Base-by-base conservation (phyloP, 345 rosid genomes). In the Firmiana major region DNA sequence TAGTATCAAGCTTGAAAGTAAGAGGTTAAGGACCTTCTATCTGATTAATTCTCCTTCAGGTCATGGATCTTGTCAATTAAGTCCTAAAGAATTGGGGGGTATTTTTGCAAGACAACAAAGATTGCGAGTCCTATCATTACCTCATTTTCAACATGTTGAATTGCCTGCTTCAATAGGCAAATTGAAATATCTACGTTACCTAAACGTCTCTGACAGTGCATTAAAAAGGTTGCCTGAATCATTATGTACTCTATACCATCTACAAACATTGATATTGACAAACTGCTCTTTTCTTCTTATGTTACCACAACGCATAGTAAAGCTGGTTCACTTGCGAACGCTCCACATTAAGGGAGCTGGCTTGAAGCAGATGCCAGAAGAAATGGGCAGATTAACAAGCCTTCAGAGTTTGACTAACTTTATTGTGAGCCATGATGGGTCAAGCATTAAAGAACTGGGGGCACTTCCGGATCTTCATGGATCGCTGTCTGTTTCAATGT, bases 361-460 rank as follows among this genome's bases (percentile, higher is more conserved):
- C 16, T 16, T 74, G 11, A 57, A 17, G 64, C 57, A 76, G 53
- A 76, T 80, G 80, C 83, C 80, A 26, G 24, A 24, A 55, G 31
- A 63, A 9, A 21, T 80, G 11, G 58, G 77, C 40, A 72, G 58
- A 22, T 53, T 80, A 55, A 76, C 7, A 1, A 42, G 17, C 63
- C 79, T 80, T 62, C 67, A 54, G 11, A n/a, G 9, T 11, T 54
- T 80, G 69, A 42, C 58, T 4, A 45, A 69, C 34, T 70, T 77
- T 45, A 45, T 42, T 24, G 68, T 77, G 40, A 68, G 79, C 6
- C 2, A 16, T 16, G 40, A 28, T 77, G 80, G 80, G 24, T 77
- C 75, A 57, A 59, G 55, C 12, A 77, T 77, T 28, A 45, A 43
- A 19, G 57, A 77, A 42, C 59, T 68, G 58, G 75, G 79, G 42